These are phyloP conservation scores for Botrytis cinerea DNA, from an alignment of 2,329 filamentous ascomycete species.

Conservation along the genomic window DNA sequence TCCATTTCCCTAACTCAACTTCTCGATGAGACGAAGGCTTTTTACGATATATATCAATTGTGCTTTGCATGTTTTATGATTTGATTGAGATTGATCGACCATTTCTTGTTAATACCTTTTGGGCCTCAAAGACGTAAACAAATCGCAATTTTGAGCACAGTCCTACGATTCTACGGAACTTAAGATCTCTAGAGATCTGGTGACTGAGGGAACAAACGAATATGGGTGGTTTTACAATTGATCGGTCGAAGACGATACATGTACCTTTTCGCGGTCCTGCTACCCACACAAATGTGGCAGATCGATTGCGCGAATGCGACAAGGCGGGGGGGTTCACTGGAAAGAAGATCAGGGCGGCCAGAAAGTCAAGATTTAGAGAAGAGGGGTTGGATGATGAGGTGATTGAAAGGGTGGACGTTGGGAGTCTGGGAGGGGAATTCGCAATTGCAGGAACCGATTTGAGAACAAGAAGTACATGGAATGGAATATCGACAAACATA, in stretches of 20 bases:
- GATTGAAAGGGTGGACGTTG: slow-evolving; percentile 21
- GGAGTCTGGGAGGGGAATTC: neutral
- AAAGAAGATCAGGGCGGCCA: slow-evolving; percentile 2
- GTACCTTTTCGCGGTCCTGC: slow-evolving; percentile 8
- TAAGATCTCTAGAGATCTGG: neutral
- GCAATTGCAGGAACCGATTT: neutral
- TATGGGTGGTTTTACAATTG: slow-evolving; percentile 19
- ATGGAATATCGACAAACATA: neutral
- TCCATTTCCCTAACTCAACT: neutral
- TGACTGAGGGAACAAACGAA: neutral
- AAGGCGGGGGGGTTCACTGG: neutral
- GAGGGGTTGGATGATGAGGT: slow-evolving; percentile 37
- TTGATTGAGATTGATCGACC: slow-evolving; percentile 10
- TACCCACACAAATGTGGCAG: neutral
- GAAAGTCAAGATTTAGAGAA: slow-evolving; percentile 30
- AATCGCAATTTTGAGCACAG: neutral
- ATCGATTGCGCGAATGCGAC: slow-evolving; percentile 5
- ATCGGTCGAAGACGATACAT: slow-evolving; percentile 23
- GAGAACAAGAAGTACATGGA: neutral
- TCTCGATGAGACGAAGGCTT: neutral
- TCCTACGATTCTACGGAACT: neutral
- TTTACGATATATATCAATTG: neutral
- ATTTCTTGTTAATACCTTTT: neutral
- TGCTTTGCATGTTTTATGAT: slow-evolving; percentile 5
- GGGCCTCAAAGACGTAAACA: neutral